Base-by-base conservation (phyloP, 2,329 filamentous ascomycete species). In the Penicillium sp. region DNA sequence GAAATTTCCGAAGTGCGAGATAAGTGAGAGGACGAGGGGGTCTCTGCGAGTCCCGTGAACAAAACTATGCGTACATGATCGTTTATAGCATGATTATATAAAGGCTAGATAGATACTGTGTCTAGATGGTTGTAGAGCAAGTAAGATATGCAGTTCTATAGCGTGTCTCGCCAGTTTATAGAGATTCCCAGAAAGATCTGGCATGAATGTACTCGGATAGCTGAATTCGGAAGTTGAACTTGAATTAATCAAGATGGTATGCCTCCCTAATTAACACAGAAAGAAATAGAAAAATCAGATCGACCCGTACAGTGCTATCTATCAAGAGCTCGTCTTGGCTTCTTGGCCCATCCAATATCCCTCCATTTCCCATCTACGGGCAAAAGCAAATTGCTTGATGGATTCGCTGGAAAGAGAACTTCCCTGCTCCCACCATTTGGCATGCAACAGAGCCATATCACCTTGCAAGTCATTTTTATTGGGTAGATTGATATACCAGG, bases 401-500 rank as follows among this genome's bases (percentile, higher is more conserved):
- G 54, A 40, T 30, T 58, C 42, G 22, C 22, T 45, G 15, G 44
- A 33, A 51, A 38, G 24, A 1, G 44, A 58, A 7, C 28, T 6
- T 17, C 37, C 51, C 6, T 35, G 51, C 3, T 49, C 38, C 63
- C 55, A 62, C 50, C 60, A 60, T 24, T 60, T 62, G 10, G 44
- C 37, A 55, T 63, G 54, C 24, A 65, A n/a, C 4, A 63, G 9
- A 19, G 63, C 37, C 49, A 57, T 60, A 0, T 40, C 38, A 10
- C 54, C 60, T 7, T 60, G 33, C 1, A 62, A 17, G 22, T 60
- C 63, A 44, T 58, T 60, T 10, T 58, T 24, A 4, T 53, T 58
- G 13, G 60, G 44, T 28, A 45, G 37, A 9, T 63, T 60, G 35
- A 63, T 45, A 57, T 64, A 80, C 80, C 80, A 82, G 17, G 68